A percentile compares a stretch with the other conserved stretches of the same genome.
These are phyloP conservation scores for Ascoidea tarda DNA, from an alignment of 805 yeast genomes.

Conservation along the genomic window DNA sequence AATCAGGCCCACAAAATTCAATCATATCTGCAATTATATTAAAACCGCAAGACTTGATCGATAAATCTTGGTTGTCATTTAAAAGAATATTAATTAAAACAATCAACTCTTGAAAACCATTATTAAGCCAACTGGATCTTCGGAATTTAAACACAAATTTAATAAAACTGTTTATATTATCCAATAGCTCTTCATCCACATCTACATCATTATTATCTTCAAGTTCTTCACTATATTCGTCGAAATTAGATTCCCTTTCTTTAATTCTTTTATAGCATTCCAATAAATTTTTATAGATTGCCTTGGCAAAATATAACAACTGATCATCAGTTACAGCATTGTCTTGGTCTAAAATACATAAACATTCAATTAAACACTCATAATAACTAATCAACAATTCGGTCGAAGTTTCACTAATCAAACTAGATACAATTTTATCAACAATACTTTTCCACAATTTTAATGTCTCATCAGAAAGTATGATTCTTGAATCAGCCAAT, in stretches of 20 bases:
- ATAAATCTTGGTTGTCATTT: constrained; percentile 40
- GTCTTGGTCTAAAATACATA: constrained; percentile 50
- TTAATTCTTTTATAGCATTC: constrained; percentile 62
- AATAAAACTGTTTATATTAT: constrained; percentile 70
- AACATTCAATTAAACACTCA: constrained; percentile 50
- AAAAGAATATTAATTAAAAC: constrained; percentile 28
- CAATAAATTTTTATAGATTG: constrained; percentile 43
- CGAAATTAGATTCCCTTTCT: constrained; percentile 61
- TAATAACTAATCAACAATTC: constrained; percentile 74
- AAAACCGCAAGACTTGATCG: constrained; percentile 62
- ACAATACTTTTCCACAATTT: constrained; percentile 62
- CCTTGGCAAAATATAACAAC: constrained; percentile 38
- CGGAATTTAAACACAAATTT: constrained; percentile 55
- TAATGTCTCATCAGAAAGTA: constrained; percentile 37
- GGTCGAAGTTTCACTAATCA: constrained; percentile 68
- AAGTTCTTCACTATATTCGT: constrained; percentile 76
- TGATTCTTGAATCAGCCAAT: too few species aligned
- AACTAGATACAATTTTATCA: constrained; percentile 49
- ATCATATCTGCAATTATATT: constrained; percentile 70
- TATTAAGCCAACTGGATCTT: constrained; percentile 36
- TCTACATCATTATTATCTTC: constrained; percentile 74
- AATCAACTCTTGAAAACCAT: constrained; percentile 47
- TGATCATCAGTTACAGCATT: constrained; percentile 40
- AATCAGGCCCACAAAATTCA: constrained; percentile 62
- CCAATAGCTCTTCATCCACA: constrained; percentile 82